Base-by-base conservation (phyloP, 2,329 filamentous ascomycete genomes). In the Diaporthe sp. region DNA sequence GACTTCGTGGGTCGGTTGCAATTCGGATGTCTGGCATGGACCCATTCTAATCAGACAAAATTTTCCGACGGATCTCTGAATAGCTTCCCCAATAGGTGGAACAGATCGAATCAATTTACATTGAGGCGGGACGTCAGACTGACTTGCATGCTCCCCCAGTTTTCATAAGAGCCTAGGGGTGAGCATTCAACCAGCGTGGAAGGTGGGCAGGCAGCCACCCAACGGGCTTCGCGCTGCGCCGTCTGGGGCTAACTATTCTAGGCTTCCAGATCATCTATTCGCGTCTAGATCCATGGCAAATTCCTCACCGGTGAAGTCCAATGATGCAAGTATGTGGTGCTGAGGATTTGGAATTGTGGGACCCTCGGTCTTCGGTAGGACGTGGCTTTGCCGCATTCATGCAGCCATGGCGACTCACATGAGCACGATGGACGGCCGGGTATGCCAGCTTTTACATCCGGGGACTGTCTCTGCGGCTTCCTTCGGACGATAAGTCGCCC, bases 371-470 rank as follows among this genome's bases (percentile, higher is more conserved):
- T 28, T 55, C 7, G 55, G 47, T 55, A 55, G 47, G 49, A 37
- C 28, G n/a, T 57, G 28, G 58, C 71, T 65, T 65, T 44, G 71
- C 71, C 71, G 58, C 58, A 73, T 17, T 57, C 49, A 51, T 73
- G 71, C 71, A 73, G 71, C 58, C 47, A 42, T n/a, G 10, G 42
- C 58, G n/a, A 47, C 71, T 65, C 58, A 73, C 71, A 73, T 73
- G 71, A 71, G 51, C 47, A 53, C 28, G 39, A 57, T 57, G 49
- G 60, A 63, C 37, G 25, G 25, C 47, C 71, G 71, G 71, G 22
- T n/a, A 55, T 57, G 61, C 71, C 28, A 42, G 37, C 1, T 44
- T 53, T n/a, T 37, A 55, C 58, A 57, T 65, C 58, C 71, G 70
- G 28, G 42, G 37, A 13, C n/a, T 53, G 49, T n/a, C n/a, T 47